A percentile compares a stretch with the other conserved stretches of the same genome.
phyloP scores from a whole-genome alignment of 1,139 yeast species.

The Waltiozyma sp. region DNA sequence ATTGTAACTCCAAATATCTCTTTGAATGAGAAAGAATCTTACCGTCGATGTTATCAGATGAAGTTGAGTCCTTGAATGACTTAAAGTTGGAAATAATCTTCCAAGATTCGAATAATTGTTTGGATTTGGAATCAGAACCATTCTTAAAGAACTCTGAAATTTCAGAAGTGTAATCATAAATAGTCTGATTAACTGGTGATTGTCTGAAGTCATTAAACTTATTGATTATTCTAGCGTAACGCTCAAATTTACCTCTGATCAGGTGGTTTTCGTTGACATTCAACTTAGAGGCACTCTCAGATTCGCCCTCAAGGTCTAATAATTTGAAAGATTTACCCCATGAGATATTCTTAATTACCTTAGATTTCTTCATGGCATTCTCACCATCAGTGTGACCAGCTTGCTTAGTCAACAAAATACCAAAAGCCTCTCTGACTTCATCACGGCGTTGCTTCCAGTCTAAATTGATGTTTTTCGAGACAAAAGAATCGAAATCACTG shows the following conservation, averaged over 20 bases:
- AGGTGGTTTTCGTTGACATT: slow-evolving; percentile 30
- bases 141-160: slow-evolving; percentile 23
- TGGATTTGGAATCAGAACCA: slow-evolving; percentile 41
- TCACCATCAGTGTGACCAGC: slow-evolving; percentile 6
- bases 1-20: slow-evolving; percentile 61
- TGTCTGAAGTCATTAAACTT: slow-evolving; percentile 63
- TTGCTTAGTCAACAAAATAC: slow-evolving; percentile 26
- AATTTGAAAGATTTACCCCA: slow-evolving; percentile 24
- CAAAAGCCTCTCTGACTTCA: slow-evolving; percentile 60
- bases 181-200: slow-evolving; percentile 19
- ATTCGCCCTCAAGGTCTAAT: slow-evolving; percentile 16
- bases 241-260: slow-evolving; percentile 52
- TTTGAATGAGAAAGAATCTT: slow-evolving; percentile 48
- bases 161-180: slow-evolving; percentile 22
- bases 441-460: slow-evolving; percentile 80
- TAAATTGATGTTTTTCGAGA: slow-evolving; percentile 58
- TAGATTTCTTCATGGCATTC: slow-evolving; percentile 4
- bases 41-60: slow-evolving; percentile 30
- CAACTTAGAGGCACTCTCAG: slow-evolving; percentile 20
- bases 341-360: slow-evolving; percentile 18
- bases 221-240: slow-evolving; percentile 61
- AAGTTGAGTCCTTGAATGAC: slow-evolving; percentile 23
- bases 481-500: slow-evolving; percentile 69
- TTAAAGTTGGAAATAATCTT: slow-evolving; percentile 32
- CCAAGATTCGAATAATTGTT: slow-evolving; percentile 58